Evolutionary conservation across 2,329 filamentous ascomycete genomes (phyloP).

Genomic region (Dactylellina drechsleri): DNA sequence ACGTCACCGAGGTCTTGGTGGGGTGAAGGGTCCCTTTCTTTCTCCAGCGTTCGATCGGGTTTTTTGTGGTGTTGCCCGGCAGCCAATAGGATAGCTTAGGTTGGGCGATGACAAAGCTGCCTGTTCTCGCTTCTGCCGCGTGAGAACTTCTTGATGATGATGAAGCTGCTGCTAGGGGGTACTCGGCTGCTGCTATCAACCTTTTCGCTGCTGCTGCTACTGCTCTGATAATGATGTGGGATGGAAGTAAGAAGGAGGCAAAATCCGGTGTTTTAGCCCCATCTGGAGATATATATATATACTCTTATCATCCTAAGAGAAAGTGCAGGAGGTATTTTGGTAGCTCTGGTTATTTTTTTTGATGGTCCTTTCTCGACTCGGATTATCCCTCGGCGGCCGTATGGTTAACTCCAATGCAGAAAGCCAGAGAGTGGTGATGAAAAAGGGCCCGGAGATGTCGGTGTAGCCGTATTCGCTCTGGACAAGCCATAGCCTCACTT

Average conservation of each 20-base stretch:
- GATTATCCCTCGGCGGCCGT: background rate
- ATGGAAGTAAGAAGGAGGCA: slow-evolving; percentile 25
- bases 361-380: too few relatives aligned
- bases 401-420: too few relatives aligned
- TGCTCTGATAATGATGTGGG: background rate
- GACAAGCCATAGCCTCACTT: slow-evolving; percentile 29
- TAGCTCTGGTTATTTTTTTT: too few relatives aligned
- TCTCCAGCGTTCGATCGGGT: background rate
- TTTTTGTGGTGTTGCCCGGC: background rate
- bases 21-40: background rate
- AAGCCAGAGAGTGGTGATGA: background rate
- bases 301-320: too few relatives aligned
- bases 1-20: slow-evolving; percentile 34
- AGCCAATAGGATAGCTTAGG: background rate
- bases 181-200: too few relatives aligned
- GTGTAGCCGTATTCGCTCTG: background rate
- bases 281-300: background rate
- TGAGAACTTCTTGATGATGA: background rate
- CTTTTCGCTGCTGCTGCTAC: too few relatives aligned
- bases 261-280: slow-evolving; percentile 19
- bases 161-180: slow-evolving; percentile 11
- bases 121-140: background rate
- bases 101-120: slow-evolving; percentile 16
- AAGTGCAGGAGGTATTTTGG: too few relatives aligned
- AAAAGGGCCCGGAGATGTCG: background rate